Conservation (phyloP, 2,329 filamentous ascomycete genomes). For the Arthrobotrys sinensis region DNA sequence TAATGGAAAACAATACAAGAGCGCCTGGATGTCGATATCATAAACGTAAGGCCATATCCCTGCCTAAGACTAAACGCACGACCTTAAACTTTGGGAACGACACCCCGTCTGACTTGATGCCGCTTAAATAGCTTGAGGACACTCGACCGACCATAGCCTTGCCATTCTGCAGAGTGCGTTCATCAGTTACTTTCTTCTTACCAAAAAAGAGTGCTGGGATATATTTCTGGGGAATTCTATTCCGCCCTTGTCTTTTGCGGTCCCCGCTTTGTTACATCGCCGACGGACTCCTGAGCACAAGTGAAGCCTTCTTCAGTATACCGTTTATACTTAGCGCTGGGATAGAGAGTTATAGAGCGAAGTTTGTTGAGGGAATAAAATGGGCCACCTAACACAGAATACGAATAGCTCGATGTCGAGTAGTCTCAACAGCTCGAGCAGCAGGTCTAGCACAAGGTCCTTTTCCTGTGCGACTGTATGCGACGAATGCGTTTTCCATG, state of each 20-base stretch:
- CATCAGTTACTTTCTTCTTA: conserved; percentile 57
- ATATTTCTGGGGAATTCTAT: conserved; percentile 19
- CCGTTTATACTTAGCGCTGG: not conserved
- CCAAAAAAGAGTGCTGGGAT: conserved; percentile 32
- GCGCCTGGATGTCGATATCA: conserved; percentile 35
- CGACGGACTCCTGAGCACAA: conserved; percentile 1
- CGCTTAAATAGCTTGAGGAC: conserved; percentile 50
- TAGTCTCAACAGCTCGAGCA: conserved; percentile 55
- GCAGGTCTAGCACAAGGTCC: conserved; percentile 55
- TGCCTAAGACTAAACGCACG: conserved; percentile 10
- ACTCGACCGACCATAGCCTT: conserved; percentile 45
- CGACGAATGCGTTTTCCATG: conserved; percentile 59
- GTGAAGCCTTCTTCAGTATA: conserved; percentile 5
- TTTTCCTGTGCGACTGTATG: conserved; percentile 57
- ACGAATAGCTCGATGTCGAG: conserved; percentile 58
- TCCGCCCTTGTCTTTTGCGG: conserved; percentile 9
- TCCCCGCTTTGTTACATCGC: conserved; percentile 5
- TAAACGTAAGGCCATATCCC: conserved; percentile 49
- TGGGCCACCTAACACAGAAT: conserved; percentile 60
- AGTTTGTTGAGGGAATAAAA: conserved; percentile 26
- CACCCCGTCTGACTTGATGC: conserved; percentile 31
- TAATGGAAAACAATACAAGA: conserved; percentile 40
- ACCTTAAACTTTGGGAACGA: conserved; percentile 27
- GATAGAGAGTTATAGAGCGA: conserved; percentile 26
- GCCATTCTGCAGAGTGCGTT: conserved; percentile 60